Percentiles rank a stretch among this genome's conserved stretches.
Conservation (phyloP, 1,139 yeast genomes). For the Hanseniaspora uvarum region DNA sequence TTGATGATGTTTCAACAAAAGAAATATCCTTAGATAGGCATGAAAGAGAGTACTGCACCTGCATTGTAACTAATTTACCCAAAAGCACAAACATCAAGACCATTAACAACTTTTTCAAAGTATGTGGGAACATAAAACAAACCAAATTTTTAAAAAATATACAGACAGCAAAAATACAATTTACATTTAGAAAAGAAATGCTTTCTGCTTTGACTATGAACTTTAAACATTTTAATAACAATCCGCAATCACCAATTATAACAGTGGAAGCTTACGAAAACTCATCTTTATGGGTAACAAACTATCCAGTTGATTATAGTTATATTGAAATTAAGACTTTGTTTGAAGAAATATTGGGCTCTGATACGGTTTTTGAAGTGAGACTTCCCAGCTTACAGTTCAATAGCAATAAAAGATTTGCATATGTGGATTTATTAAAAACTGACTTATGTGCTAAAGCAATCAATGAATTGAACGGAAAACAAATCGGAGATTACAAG, state of each 20-base stretch:
- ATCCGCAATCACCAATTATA: slow-evolving; percentile 33
- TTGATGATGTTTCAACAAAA: not conserved
- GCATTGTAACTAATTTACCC: slow-evolving; percentile 29
- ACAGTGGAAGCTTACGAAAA: slow-evolving; percentile 33
- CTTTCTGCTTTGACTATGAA: slow-evolving; percentile 54
- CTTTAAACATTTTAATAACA: slow-evolving; percentile 36
- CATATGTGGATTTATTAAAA: slow-evolving; percentile 54
- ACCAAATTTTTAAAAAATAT: slow-evolving; percentile 30
- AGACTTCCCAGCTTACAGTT: slow-evolving; percentile 59
- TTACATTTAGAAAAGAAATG: slow-evolving; percentile 41
- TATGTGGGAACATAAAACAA: slow-evolving; percentile 49
- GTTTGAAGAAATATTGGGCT: slow-evolving; percentile 40
- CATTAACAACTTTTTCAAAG: slow-evolving; percentile 41
- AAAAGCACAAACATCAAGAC: slow-evolving; percentile 28
- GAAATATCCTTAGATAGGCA: not conserved
- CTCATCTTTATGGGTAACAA: slow-evolving; percentile 41
- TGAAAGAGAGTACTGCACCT: slow-evolving; percentile 27
- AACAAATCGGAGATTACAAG: slow-evolving; percentile 26
- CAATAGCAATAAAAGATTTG: slow-evolving; percentile 55
- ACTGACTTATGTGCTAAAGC: slow-evolving; percentile 43
- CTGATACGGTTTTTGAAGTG: slow-evolving; percentile 37
- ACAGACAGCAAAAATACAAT: slow-evolving; percentile 46
- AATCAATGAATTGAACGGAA: slow-evolving; percentile 37
- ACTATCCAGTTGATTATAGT: slow-evolving; percentile 53
- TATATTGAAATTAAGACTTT: slow-evolving; percentile 35